Evolutionary conservation across 1,139 yeast species (phyloP).

Genomic region (Suhomyces terraborum): DNA sequence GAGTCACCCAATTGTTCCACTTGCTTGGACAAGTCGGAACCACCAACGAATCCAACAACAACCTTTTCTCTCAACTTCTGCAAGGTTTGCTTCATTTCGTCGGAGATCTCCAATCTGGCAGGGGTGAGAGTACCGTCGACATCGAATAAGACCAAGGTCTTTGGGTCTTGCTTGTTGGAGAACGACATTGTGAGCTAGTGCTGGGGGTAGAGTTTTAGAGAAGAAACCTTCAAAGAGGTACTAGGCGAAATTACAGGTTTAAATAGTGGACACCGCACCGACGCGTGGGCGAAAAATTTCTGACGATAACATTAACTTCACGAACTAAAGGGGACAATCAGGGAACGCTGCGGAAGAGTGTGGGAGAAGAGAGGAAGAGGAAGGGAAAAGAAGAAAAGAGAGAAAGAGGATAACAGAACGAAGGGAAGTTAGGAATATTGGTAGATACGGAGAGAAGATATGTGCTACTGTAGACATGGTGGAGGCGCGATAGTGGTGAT

Average conservation of each 20-base stretch:
- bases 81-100: slow-evolving; percentile 75
- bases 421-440: too few relatives aligned
- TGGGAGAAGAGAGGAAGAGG: too few relatives aligned
- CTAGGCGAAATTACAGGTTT: slow-evolving; percentile 1
- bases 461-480: too few relatives aligned
- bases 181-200: slow-evolving; percentile 46
- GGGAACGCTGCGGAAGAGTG: too few relatives aligned
- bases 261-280: slow-evolving; percentile 11
- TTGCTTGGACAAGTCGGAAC: slow-evolving; percentile 92
- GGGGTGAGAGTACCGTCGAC: slow-evolving; percentile 99
- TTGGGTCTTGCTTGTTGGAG: slow-evolving; percentile 54
- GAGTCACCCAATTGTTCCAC: slow-evolving; percentile 89
- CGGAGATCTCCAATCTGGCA: slow-evolving; percentile 82
- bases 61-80: slow-evolving; percentile 81
- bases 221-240: slow-evolving; percentile 7
- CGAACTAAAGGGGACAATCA: not conserved
- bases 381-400: too few relatives aligned
- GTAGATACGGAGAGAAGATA: too few relatives aligned
- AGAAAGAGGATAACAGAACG: too few relatives aligned
- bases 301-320: slow-evolving; percentile 1
- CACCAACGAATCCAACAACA: slow-evolving; percentile 97
- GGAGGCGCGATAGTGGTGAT: too few relatives aligned
- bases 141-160: slow-evolving; percentile 80
- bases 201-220: not conserved
- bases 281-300: slow-evolving; percentile 11